Conservation (phyloP, 768 basidiomycete species). For the Mycena olivaceomarginata region DNA sequence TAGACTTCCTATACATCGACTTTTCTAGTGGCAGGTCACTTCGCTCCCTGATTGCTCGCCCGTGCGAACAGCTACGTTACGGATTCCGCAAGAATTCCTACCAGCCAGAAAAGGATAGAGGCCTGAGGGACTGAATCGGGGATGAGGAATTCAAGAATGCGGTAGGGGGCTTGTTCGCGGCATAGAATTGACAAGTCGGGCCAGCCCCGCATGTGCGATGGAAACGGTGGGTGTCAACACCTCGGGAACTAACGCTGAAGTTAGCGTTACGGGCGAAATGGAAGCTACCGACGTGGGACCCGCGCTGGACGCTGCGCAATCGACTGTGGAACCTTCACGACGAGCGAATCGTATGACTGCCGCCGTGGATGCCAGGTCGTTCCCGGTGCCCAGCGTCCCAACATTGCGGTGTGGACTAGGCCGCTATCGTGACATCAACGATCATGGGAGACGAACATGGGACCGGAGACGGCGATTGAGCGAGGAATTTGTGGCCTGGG, state of each 20-base stretch:
- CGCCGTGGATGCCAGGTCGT: slow-evolving; percentile 26
- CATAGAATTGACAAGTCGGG: slow-evolving; percentile 20
- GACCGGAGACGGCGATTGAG: slow-evolving; percentile 32
- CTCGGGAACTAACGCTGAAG: slow-evolving; percentile 27
- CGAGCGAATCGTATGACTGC: slow-evolving; percentile 25
- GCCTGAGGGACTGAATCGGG: no score
- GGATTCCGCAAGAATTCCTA: no score
- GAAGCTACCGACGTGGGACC: slow-evolving; percentile 35
- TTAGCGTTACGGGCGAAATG: slow-evolving; percentile 30
- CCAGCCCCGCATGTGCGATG: slow-evolving; percentile 27
- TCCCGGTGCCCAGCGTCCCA: slow-evolving; percentile 26
- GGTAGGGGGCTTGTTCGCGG: not conserved
- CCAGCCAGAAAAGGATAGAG: no score
- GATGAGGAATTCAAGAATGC: no score
- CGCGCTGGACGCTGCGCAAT: slow-evolving; percentile 27
- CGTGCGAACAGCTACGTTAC: no score
- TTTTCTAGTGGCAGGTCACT: no score
- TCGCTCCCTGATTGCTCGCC: no score
- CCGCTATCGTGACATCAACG: slow-evolving; percentile 22
- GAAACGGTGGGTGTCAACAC: slow-evolving; percentile 32
- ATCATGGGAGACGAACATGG: slow-evolving; percentile 34
- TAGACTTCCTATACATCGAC: no score
- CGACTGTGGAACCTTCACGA: slow-evolving; percentile 26
- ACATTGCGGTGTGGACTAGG: slow-evolving; percentile 23
- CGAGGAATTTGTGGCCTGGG: slow-evolving; percentile 22